Conservation (phyloP, 257 asterid species). For the Catharanthus roseus region DNA sequence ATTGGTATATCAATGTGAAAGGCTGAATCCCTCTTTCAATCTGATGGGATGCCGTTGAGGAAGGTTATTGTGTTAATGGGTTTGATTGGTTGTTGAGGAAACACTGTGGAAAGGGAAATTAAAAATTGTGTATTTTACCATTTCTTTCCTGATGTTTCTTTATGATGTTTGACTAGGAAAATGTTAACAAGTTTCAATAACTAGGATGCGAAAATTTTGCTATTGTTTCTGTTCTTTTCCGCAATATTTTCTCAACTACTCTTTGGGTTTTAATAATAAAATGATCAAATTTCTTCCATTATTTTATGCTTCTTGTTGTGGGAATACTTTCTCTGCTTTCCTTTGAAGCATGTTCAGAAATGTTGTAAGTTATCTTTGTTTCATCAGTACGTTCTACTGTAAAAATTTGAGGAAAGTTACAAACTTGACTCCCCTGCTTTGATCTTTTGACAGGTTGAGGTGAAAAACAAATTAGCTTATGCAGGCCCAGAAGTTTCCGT, state of each 20-base stretch:
- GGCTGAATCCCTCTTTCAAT: background rate
- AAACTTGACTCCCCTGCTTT: constrained; percentile 9
- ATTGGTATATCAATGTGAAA: background rate
- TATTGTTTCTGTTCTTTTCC: background rate
- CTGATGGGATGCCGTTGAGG: background rate
- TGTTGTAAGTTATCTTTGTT: background rate
- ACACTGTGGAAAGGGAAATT: background rate
- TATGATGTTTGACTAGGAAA: background rate
- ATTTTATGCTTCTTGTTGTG: constrained; percentile 4
- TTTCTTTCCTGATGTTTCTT: background rate
- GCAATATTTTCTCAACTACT: constrained; percentile 6
- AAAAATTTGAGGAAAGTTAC: background rate
- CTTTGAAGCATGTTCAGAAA: constrained; percentile 6
- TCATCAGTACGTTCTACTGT: background rate
- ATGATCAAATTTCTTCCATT: background rate
- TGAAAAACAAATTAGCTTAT: background rate
- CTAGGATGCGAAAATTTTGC: constrained; percentile 6
- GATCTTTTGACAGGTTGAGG: constrained; percentile 4
- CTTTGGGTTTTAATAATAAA: background rate
- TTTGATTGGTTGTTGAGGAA: constrained; percentile 12
- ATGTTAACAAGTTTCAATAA: background rate
- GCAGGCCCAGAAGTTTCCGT: background rate
- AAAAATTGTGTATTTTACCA: background rate
- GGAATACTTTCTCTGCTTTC: constrained; percentile 6
- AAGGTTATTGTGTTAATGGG: background rate